A percentile compares a stretch with the other conserved stretches of the same genome.
These are phyloP conservation scores for Peniophora sp. DNA, from an alignment of 1,284 basidiomycete genomes.

Conservation along the genomic window DNA sequence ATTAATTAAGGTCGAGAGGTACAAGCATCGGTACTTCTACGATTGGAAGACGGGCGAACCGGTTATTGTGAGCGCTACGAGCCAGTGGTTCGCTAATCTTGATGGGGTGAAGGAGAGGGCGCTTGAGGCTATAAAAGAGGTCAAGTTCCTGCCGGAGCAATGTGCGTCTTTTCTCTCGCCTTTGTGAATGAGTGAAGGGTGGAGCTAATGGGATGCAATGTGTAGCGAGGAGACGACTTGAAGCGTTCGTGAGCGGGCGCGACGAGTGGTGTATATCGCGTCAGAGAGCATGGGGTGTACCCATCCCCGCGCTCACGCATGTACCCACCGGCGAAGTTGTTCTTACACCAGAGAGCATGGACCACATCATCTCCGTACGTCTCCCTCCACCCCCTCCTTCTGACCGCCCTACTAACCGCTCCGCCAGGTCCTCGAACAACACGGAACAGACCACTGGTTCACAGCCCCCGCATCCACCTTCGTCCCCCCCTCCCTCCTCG, in stretches of 20 bases:
- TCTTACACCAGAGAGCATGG: conserved; percentile 61
- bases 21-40: conserved; percentile 90
- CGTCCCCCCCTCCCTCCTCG: conserved; percentile 50
- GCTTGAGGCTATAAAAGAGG: conserved; percentile 60
- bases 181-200: background rate
- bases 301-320: conserved; percentile 87
- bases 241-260: conserved; percentile 78
- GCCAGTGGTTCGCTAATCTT: conserved; percentile 97
- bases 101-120: conserved; percentile 78
- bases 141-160: conserved; percentile 71
- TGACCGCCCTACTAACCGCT: too few relatives aligned
- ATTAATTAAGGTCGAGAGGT: conserved; percentile 62
- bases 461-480: conserved; percentile 80
- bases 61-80: conserved; percentile 91
- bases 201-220: conserved; percentile 3
- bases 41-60: conserved; percentile 97
- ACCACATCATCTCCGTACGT: conserved; percentile 60
- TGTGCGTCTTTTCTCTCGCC: conserved; percentile 37
- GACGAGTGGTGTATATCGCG: conserved; percentile 99
- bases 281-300: conserved; percentile 97
- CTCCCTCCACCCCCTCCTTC: too few relatives aligned
- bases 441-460: conserved; percentile 90
- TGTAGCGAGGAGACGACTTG: conserved; percentile 76
- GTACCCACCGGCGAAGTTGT: conserved; percentile 56
- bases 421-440: conserved; percentile 46